Evolutionary conservation across 106 monocot species (phyloP), one percentile per base, ranked within the genome.

Genomic region (Agapanthus africanus): DNA sequence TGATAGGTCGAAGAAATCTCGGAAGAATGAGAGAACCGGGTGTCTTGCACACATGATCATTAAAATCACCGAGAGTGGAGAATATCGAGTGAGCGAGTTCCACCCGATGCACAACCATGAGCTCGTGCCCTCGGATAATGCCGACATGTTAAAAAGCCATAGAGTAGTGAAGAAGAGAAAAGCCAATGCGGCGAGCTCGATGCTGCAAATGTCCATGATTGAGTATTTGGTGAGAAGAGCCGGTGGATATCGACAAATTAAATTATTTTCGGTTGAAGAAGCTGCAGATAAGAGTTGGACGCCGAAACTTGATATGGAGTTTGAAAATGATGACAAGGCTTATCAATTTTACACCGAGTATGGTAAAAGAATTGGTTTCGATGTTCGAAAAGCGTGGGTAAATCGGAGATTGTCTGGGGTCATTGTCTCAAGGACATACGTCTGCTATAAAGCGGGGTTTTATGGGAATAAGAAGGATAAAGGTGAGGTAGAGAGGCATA

Each of bases 301-400:
- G n/a, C 81, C 83, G 14, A 78, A 75, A 72, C 40, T 79, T 11
- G 76, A 68, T 44, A 83, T 83, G 79, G 83, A 79, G 52, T 83
- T 83, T 75, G 83, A 83, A 51, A 76, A 83, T 46, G 83, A 83
- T 26, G 76, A 76, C 0, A 73, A 69, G 49, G 80, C 84, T 2
- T 80, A 84, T 73, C 32, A 73, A 37, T 80, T 84, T 73, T 84
- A 84, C 27, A 67, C 33, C 35, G 56, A 33, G 2, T 84, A 84
- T 65, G 84, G 80, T 33, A 71, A 54, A 31, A 63, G 50, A 36
- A 66, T 73, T 2, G 80, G 84, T 19, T 84, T 84, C 36, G 72
- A 63, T 49, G 79, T 84, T 6, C 36, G 84, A 27, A 84, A 80
- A 44, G 70, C 67, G 65, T 76, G 73, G 54, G 60, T 73, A 31